phyloP scores from a whole-genome alignment of 2,329 filamentous ascomycete species.

The Ustulina deusta region DNA sequence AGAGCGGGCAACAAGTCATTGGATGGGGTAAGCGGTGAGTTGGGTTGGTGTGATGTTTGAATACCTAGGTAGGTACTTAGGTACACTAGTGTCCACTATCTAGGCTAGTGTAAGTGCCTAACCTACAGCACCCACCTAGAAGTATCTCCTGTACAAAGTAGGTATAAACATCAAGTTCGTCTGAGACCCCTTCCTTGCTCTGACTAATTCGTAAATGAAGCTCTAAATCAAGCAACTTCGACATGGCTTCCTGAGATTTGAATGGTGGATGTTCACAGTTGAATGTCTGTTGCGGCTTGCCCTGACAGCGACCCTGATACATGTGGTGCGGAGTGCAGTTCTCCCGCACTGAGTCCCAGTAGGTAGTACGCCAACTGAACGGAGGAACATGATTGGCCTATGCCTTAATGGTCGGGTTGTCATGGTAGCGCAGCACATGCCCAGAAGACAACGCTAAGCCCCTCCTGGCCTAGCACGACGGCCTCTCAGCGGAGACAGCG shows the following conservation, averaged over 20 bases:
- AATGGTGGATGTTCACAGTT: conserved; percentile 5
- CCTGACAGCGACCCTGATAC: background rate
- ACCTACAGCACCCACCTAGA: too few species aligned
- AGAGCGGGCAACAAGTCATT: conserved; percentile 3
- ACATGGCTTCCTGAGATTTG: conserved; percentile 1
- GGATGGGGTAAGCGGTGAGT: conserved; percentile 27
- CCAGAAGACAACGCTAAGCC: conserved; percentile 39
- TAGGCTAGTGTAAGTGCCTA: too few species aligned
- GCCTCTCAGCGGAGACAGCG: conserved; percentile 44
- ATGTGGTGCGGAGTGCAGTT: conserved; percentile 16
- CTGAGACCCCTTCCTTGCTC: too few species aligned
- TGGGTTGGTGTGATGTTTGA: conserved; percentile 1
- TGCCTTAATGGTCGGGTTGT: conserved; percentile 41
- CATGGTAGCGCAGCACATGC: conserved; percentile 50
- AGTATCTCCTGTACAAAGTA: too few species aligned
- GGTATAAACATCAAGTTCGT: too few species aligned
- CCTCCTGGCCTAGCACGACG: conserved; percentile 34
- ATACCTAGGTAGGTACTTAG: background rate
- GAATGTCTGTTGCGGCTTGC: conserved; percentile 7
- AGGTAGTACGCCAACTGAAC: conserved; percentile 9
- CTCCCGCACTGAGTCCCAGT: background rate
- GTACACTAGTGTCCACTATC: too few species aligned
- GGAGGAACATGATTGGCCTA: conserved; percentile 22
- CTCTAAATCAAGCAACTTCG: background rate
- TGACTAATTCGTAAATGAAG: background rate